Percentiles rank a stretch among this genome's conserved stretches.
Evolutionary conservation across 768 basidiomycete genomes (phyloP).

Genomic region (Amanita fuliginea): DNA sequence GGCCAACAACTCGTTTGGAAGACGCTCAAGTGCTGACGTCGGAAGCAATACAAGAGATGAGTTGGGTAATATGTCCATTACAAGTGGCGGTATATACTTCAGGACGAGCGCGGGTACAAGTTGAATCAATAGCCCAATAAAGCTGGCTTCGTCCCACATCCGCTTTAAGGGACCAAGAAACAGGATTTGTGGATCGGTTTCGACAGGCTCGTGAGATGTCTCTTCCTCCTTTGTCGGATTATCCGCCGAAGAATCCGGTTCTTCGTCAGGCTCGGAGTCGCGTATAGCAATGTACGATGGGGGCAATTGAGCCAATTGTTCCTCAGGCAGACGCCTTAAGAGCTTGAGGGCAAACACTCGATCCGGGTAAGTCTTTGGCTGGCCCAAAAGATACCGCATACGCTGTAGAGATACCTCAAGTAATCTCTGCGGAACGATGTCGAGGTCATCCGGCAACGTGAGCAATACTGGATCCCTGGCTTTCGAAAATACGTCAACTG

Average conservation of each 20-base stretch:
- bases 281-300: background rate
- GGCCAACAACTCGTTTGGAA: background rate
- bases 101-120: background rate
- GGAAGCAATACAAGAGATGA: background rate
- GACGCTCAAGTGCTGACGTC: background rate
- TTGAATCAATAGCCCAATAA: background rate
- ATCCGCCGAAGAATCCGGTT: background rate
- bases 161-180: background rate
- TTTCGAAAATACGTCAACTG: background rate
- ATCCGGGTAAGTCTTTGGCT: background rate
- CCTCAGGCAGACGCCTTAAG: background rate
- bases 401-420: constrained; percentile 1
- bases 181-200: background rate
- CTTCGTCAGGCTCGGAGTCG: background rate
- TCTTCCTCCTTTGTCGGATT: background rate
- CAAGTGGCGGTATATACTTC: background rate
- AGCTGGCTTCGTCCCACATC: background rate
- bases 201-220: background rate
- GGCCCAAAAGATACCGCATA: background rate
- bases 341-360: background rate
- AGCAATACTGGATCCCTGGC: background rate
- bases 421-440: background rate
- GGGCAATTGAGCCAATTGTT: background rate
- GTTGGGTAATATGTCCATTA: background rate
- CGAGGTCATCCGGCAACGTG: constrained; percentile 1